phyloP scores from a whole-genome alignment of 2,329 filamentous ascomycete species.

The Peltaster fructicola region DNA sequence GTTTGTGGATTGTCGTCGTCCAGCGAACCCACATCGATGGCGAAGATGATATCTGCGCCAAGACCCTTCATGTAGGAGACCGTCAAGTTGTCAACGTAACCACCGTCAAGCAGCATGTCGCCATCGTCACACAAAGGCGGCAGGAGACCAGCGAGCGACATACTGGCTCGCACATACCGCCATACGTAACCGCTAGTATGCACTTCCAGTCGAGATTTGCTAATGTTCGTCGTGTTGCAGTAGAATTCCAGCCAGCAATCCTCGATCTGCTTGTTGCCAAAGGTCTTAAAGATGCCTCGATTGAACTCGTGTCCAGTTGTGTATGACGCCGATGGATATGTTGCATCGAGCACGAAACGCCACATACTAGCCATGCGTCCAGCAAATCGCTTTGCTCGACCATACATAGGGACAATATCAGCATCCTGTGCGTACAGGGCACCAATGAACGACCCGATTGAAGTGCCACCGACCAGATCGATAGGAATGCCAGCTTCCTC shows the following conservation, averaged over 20 bases:
- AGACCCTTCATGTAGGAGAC: constrained; percentile 94
- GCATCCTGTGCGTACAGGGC: constrained; percentile 90
- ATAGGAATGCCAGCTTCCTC: constrained; percentile 95
- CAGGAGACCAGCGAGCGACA: constrained; percentile 84
- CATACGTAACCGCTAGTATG: constrained; percentile 95
- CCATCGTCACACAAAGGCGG: constrained; percentile 94
- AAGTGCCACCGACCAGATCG: constrained; percentile 87
- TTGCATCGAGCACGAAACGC: constrained; percentile 92
- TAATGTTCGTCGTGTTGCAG: constrained; percentile 98
- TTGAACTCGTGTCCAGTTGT: constrained; percentile 99
- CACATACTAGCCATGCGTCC: constrained; percentile 98
- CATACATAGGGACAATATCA: constrained; percentile 92
- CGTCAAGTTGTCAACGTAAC: constrained; percentile 92
- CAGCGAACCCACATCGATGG: constrained; percentile 80
- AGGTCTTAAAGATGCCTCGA: constrained; percentile 94
- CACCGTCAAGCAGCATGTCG: constrained; percentile 88
- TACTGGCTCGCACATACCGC: constrained; percentile 90
- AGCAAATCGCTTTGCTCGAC: constrained; percentile 89
- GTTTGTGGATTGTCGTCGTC: constrained; percentile 83
- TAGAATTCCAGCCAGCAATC: constrained; percentile 99
- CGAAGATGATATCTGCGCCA: constrained; percentile 84
- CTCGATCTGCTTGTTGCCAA: constrained; percentile 91
- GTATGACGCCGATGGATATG: constrained; percentile 90
- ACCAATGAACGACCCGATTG: constrained; percentile 89
- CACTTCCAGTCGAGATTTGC: constrained; percentile 76